These are phyloP conservation scores for Dorcoceras hygrometricum DNA, from an alignment of 257 asterid species.

Conservation along the genomic window DNA sequence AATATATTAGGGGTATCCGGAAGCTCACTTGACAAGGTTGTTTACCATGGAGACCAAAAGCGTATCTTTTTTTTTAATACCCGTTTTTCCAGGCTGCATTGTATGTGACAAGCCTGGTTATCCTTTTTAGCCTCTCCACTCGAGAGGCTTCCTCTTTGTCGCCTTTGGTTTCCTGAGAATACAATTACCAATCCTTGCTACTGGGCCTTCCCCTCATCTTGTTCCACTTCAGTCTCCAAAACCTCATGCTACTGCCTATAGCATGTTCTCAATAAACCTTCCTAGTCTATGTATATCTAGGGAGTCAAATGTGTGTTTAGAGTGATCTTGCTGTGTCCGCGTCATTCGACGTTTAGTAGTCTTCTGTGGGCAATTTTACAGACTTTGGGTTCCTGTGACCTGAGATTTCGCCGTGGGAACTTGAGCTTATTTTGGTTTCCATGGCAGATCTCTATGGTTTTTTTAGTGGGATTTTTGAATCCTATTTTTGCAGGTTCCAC, in stretches of 20 bases:
- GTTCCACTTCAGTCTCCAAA: neutral
- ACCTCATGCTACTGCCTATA: neutral
- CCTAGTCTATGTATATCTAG: constrained; percentile 6
- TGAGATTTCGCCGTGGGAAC: constrained; percentile 33
- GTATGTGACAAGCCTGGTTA: constrained; percentile 49
- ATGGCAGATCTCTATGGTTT: constrained; percentile 30
- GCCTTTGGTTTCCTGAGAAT: constrained; percentile 41
- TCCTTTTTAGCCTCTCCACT: constrained; percentile 26
- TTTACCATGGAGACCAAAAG: constrained; percentile 46
- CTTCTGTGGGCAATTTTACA: constrained; percentile 5
- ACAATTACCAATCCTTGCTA: constrained; percentile 26
- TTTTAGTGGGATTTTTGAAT: constrained; percentile 36
- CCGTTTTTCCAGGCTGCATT: constrained; percentile 54
- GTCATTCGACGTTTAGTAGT: neutral
- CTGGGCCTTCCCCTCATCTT: neutral
- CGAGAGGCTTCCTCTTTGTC: constrained; percentile 35
- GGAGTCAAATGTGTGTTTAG: neutral
- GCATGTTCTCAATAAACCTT: neutral
- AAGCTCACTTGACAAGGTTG: constrained; percentile 45
- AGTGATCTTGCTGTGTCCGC: neutral
- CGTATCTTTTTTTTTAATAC: constrained; percentile 24
- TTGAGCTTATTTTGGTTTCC: neutral
- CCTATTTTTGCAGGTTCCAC: constrained; percentile 39
- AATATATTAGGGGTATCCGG: constrained; percentile 1
- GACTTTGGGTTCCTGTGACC: constrained; percentile 32